Conservation (phyloP, 495 filamentous ascomycete species). For the Trichoderma orchidacearum region DNA sequence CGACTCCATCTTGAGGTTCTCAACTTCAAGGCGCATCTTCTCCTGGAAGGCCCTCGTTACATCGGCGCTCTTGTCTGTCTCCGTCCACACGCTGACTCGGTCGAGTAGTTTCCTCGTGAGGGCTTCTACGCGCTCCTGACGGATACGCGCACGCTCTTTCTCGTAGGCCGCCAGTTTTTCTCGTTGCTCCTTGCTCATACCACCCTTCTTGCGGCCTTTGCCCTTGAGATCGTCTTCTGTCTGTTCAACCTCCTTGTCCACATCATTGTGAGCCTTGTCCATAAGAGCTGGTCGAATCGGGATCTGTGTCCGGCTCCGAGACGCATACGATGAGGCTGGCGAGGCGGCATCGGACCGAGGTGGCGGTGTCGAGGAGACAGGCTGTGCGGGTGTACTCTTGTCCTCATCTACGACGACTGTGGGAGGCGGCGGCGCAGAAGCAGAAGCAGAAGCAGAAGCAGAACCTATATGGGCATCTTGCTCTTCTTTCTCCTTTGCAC, state of each 20-base stretch:
- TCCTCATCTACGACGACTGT: constrained; percentile 33
- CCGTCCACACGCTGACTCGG: constrained; percentile 89
- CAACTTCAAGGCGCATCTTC: constrained; percentile 88
- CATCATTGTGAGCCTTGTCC: constrained; percentile 79
- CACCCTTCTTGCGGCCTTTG: constrained; percentile 69
- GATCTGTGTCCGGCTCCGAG: constrained; percentile 46
- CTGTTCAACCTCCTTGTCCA: constrained; percentile 47
- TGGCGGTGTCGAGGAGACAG: constrained; percentile 28
- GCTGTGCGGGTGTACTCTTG: constrained; percentile 4
- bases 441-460: constrained; percentile 12
- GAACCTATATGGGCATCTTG: constrained; percentile 9
- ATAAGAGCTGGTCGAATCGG: constrained; percentile 73
- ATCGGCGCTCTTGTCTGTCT: constrained; percentile 79
- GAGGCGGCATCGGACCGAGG: constrained; percentile 10
- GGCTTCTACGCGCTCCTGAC: constrained; percentile 82
- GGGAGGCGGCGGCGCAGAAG: constrained; percentile 14
- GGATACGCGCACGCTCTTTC: constrained; percentile 64
- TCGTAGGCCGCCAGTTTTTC: constrained; percentile 85
- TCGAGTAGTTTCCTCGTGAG: constrained; percentile 76
- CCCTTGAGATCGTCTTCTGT: constrained; percentile 61
- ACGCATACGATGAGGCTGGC: not conserved
- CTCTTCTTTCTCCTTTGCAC: constrained; percentile 21
- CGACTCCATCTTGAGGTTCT: constrained; percentile 98
- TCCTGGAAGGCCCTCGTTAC: constrained; percentile 82
- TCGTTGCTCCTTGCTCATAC: constrained; percentile 74